phyloP scores from a whole-genome alignment of 2,329 filamentous ascomycete species.

The Ceratocystis alfenasii region DNA sequence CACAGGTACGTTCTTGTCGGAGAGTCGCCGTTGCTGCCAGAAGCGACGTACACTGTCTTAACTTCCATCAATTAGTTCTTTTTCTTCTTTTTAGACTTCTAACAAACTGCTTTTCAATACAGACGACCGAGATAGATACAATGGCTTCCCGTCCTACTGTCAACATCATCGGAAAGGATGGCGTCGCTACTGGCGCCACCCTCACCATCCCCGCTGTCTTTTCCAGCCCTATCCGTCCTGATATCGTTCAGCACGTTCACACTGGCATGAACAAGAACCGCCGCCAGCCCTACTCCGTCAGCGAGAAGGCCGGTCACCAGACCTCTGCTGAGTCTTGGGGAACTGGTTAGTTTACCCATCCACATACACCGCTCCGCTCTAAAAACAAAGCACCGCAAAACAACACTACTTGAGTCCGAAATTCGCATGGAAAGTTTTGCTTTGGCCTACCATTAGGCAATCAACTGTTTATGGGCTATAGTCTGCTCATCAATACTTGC shows the following conservation, averaged over 20 bases:
- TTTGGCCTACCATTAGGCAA: not conserved
- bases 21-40: not conserved
- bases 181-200: conserved; percentile 77
- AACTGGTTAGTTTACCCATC: conserved; percentile 61
- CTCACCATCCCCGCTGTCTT: conserved; percentile 94
- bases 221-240: conserved; percentile 90
- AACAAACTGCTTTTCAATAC: conserved; percentile 16
- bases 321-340: conserved; percentile 99
- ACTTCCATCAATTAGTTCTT: not conserved
- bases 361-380: not conserved
- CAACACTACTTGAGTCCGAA: not conserved
- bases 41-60: not conserved
- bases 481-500: not conserved
- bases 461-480: not conserved
- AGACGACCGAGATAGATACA: conserved; percentile 34
- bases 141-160: conserved; percentile 97
- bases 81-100: conserved; percentile 12
- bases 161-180: conserved; percentile 93
- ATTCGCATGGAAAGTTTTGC: not conserved
- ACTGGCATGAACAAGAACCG: conserved; percentile 99
- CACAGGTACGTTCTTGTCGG: conserved; percentile 18
- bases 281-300: conserved; percentile 97
- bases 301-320: conserved; percentile 99
- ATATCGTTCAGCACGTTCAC: conserved; percentile 99
- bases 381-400: not conserved